Evolutionary conservation across 805 yeast genomes (phyloP).

Genomic region (Starmerella tilneyi): DNA sequence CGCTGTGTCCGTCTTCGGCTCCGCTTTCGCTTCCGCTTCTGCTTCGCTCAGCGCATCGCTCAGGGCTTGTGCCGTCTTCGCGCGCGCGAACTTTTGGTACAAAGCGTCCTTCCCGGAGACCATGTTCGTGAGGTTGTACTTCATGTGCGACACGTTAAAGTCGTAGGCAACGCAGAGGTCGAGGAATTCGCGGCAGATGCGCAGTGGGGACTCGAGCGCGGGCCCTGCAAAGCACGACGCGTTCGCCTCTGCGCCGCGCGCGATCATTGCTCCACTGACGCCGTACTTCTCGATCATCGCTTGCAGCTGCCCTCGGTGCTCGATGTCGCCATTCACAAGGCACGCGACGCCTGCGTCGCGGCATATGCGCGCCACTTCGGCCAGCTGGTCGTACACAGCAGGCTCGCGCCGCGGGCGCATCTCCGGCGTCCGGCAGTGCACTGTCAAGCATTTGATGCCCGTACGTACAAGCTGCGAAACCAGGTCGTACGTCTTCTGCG

Average conservation of each 20-base stretch:
- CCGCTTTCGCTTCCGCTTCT: background rate
- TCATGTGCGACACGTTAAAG: constrained; percentile 62
- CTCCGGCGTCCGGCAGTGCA: constrained; percentile 79
- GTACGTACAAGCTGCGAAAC: constrained; percentile 54
- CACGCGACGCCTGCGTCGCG: constrained; percentile 54
- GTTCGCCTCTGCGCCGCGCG: constrained; percentile 78
- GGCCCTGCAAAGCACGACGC: constrained; percentile 56
- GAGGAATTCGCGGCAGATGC: constrained; percentile 47
- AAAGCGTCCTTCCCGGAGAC: constrained; percentile 62
- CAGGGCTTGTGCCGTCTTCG: constrained; percentile 41
- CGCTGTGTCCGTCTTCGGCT: no score
- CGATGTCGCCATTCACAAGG: constrained; percentile 72
- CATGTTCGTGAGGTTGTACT: constrained; percentile 68
- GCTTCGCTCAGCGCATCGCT: constrained; percentile 6
- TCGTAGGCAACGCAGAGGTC: constrained; percentile 45
- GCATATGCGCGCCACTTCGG: constrained; percentile 52
- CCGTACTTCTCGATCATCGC: constrained; percentile 45
- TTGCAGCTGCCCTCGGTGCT: constrained; percentile 43
- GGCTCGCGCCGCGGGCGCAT: constrained; percentile 69
- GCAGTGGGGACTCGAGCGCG: constrained; percentile 43
- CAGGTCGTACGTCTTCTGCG: constrained; percentile 49
- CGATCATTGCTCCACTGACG: constrained; percentile 81
- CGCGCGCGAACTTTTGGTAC: constrained; percentile 47
- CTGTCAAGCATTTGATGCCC: constrained; percentile 75
- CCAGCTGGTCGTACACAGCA: constrained; percentile 64